Conservation (phyloP, 2,329 filamentous ascomycete species). For the Colletotrichum camelliae region DNA sequence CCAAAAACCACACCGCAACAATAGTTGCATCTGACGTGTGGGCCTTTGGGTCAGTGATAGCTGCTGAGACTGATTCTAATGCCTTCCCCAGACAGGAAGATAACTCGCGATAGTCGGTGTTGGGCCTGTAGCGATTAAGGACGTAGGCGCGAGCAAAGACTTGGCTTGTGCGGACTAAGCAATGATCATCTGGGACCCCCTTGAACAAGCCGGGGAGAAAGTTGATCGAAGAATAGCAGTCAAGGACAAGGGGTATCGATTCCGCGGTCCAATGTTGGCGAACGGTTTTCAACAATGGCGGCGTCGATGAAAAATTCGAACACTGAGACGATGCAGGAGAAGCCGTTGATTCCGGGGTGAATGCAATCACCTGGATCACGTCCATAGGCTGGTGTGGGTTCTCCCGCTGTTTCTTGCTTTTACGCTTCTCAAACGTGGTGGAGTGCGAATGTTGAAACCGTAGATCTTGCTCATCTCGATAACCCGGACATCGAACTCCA, state of each 20-base stretch:
- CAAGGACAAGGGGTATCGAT: conserved; percentile 43
- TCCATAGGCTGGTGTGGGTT: background rate
- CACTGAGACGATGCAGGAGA: background rate
- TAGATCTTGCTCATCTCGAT: conserved; percentile 43
- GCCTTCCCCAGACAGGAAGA: conserved; percentile 41
- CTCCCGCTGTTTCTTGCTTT: conserved; percentile 31
- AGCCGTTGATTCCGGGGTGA: background rate
- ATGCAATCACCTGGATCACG: background rate
- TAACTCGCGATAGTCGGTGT: conserved; percentile 35
- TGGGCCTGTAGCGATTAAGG: conserved; percentile 38
- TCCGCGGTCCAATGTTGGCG: conserved; percentile 43
- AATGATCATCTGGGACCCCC: conserved; percentile 31
- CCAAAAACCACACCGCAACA: conserved; percentile 44
- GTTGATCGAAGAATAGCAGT: conserved; percentile 39
- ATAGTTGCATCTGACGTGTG: conserved; percentile 38
- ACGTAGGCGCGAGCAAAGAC: conserved; percentile 45
- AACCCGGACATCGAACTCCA: conserved; percentile 43
- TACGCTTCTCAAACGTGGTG: conserved; percentile 26
- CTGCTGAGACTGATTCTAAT: conserved; percentile 41
- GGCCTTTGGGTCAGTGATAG: conserved; percentile 33
- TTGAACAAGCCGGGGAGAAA: conserved; percentile 38
- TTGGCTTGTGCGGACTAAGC: conserved; percentile 43
- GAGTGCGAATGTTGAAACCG: conserved; percentile 42
- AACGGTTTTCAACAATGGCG: conserved; percentile 19
- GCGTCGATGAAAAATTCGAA: background rate